These are phyloP conservation scores for Graphilbum ipis-grandicollis DNA, from an alignment of 2,329 filamentous ascomycete genomes.

Conservation along the genomic window DNA sequence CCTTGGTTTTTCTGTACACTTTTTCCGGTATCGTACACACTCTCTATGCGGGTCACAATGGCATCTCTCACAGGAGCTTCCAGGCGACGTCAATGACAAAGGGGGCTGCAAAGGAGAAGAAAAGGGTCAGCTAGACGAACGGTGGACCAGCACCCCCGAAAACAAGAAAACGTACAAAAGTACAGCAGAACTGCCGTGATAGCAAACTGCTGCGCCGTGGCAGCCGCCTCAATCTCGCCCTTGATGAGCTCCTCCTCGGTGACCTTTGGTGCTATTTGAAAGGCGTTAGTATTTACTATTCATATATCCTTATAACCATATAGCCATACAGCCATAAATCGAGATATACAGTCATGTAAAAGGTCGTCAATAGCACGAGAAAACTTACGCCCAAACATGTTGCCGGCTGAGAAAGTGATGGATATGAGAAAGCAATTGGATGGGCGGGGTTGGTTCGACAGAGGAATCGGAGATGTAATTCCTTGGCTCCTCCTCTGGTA, in stretches of 20 bases:
- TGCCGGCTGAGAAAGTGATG: neutral
- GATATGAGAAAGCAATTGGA: too few species aligned
- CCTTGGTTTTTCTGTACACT: too few species aligned
- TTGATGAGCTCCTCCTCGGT: constrained; percentile 52
- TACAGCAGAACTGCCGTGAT: constrained; percentile 53
- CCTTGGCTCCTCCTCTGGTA: too few species aligned
- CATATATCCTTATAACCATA: too few species aligned
- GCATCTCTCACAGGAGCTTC: constrained; percentile 18
- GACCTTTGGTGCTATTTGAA: constrained; percentile 42
- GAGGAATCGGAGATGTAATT: too few species aligned
- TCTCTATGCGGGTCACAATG: too few species aligned
- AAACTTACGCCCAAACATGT: neutral
- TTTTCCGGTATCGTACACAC: neutral
- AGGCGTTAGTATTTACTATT: too few species aligned
- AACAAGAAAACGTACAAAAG: constrained; percentile 62
- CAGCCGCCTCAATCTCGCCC: constrained; percentile 49
- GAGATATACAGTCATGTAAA: too few species aligned
- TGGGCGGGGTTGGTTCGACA: too few species aligned
- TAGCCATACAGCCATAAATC: too few species aligned
- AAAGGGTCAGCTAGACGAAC: constrained; percentile 1
- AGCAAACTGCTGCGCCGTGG: constrained; percentile 50
- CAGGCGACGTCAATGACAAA: constrained; percentile 34
- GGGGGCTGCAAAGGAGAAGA: constrained; percentile 24
- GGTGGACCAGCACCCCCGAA: too few species aligned
- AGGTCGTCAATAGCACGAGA: too few species aligned